A percentile compares a stretch with the other conserved stretches of the same genome.
phyloP scores from a whole-genome alignment of 140 eudicot genomes.

The Stevia rebaudiana region DNA sequence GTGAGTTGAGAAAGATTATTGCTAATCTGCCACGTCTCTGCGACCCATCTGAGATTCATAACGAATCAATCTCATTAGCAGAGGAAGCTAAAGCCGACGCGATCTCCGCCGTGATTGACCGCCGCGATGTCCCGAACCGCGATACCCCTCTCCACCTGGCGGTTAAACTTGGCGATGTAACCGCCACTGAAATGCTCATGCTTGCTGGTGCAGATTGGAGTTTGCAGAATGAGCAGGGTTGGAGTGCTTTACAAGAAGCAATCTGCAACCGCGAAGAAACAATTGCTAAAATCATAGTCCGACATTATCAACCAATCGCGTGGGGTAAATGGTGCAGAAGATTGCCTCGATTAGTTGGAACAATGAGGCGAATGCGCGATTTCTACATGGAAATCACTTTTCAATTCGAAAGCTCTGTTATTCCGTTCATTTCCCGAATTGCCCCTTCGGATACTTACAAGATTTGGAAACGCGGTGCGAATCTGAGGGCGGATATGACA shows the following conservation, averaged over 20 bases:
- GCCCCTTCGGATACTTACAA: conserved; percentile 97
- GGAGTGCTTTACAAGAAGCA: conserved; percentile 97
- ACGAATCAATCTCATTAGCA: conserved; percentile 55
- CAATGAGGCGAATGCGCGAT: conserved; percentile 92
- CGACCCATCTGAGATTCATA: conserved; percentile 66
- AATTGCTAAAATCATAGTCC: conserved; percentile 67
- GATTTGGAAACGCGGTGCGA: conserved; percentile 94
- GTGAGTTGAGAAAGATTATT: conserved; percentile 48
- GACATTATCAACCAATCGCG: conserved; percentile 88
- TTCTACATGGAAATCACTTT: conserved; percentile 92
- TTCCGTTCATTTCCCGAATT: conserved; percentile 81
- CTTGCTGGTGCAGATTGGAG: conserved; percentile 98
- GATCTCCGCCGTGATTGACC: conserved; percentile 67
- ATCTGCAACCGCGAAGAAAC: conserved; percentile 69
- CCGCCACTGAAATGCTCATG: conserved; percentile 87
- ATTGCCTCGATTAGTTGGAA: conserved; percentile 69
- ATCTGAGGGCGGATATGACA: conserved; percentile 93
- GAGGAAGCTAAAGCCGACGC: conserved; percentile 93
- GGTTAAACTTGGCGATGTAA: conserved; percentile 72
- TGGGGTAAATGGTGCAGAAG: conserved; percentile 98
- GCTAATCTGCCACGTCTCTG: conserved; percentile 64
- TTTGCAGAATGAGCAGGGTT: conserved; percentile 88
- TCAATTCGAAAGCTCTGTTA: conserved; percentile 94
- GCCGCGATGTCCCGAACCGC: conserved; percentile 79
- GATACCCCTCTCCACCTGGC: conserved; percentile 85